Percentiles rank a stretch among this genome's conserved stretches.
These are phyloP conservation scores for Peronospora belbahrii DNA, from an alignment of 352 stramenopile genomes.

Conservation along the genomic window DNA sequence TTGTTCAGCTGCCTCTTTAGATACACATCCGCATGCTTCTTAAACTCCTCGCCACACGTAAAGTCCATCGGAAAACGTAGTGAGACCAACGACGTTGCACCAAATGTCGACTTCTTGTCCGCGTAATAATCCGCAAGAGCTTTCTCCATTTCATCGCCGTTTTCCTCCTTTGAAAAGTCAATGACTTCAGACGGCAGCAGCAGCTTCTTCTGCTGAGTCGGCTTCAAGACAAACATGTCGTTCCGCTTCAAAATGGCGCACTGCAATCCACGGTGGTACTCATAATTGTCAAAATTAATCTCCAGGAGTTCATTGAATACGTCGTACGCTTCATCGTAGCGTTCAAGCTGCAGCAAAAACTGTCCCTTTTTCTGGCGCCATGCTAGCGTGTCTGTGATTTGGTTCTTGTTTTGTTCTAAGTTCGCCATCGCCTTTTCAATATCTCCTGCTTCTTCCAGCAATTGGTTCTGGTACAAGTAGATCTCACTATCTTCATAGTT, in stretches of 20 bases:
- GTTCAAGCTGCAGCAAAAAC: constrained; percentile 52
- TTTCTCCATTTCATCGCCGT: constrained; percentile 36
- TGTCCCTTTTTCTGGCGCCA: constrained; percentile 77
- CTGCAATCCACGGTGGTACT: constrained; percentile 83
- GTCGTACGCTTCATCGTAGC: constrained; percentile 53
- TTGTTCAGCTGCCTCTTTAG: constrained; percentile 78
- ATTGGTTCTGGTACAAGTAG: constrained; percentile 92
- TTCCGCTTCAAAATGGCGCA: constrained; percentile 56
- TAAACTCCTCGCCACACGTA: constrained; percentile 69
- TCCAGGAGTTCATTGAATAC: constrained; percentile 70
- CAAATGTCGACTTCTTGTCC: constrained; percentile 35
- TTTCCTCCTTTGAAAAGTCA: constrained; percentile 38
- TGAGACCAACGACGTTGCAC: constrained; percentile 70
- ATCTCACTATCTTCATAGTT: constrained; percentile 96
- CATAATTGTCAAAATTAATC: constrained; percentile 90
- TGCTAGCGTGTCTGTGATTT: constrained; percentile 66
- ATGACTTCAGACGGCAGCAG: constrained; percentile 40
- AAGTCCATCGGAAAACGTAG: constrained; percentile 90
- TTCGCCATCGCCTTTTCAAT: constrained; percentile 78
- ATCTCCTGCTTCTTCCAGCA: constrained; percentile 88
- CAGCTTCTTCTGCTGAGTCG: constrained; percentile 24
- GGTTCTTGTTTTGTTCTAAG: constrained; percentile 68
- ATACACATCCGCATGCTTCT: constrained; percentile 48
- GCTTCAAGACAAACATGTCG: constrained; percentile 37
- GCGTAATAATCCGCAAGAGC: constrained; percentile 51